Evolutionary conservation across 257 asterid species (phyloP), one percentile per base, ranked within the genome.

Genomic region (Nicotiana undulata): DNA sequence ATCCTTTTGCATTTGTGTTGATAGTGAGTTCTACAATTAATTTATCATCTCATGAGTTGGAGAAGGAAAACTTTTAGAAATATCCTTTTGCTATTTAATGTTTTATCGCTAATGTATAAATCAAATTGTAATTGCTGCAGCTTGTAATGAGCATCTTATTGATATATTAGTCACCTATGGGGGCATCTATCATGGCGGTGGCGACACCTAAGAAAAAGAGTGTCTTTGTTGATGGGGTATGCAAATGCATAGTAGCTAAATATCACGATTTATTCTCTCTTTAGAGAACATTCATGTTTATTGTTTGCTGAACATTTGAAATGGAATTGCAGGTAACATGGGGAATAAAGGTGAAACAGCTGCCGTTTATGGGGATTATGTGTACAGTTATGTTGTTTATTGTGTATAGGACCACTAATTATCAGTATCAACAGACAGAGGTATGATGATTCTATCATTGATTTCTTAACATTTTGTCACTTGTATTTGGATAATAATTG

Each of bases 401-500:
- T 53, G 83, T 90, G 64, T 90, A 87, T 81, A 86, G 91, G 86
- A 92, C 92, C 78, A 89, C 92, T 70, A 88, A 88, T 63, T 92
- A 89, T 84, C 97, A 92, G 89, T 80, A 89, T 86, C 91, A 85
- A 77, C 93, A 89, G 79, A 89, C 93, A 78, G 87, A 89, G 95
- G 95, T 89, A 85, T 56, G 84, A 49, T 1, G 78, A 24, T n/a
- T 29, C 51, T 15, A 31, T 20, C 12, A 5, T 44, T 26, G 12
- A 9, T 3, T 18, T 0, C 34, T 28, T 40, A 44, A 40, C 9
- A 12, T 79, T 49, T 5, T 79, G 20, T 79, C 64, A n/a, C 44
- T 17, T 37, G 1, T 79, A 61, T 31, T 28, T 60, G 20, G 34
- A 22, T 63, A 5, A 40, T 40, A 5, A 40, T 60, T 17, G 82